A percentile compares a stretch with the other conserved stretches of the same genome.
phyloP scores from a whole-genome alignment of 1,284 basidiomycete species.

The Ustilago crameri region DNA sequence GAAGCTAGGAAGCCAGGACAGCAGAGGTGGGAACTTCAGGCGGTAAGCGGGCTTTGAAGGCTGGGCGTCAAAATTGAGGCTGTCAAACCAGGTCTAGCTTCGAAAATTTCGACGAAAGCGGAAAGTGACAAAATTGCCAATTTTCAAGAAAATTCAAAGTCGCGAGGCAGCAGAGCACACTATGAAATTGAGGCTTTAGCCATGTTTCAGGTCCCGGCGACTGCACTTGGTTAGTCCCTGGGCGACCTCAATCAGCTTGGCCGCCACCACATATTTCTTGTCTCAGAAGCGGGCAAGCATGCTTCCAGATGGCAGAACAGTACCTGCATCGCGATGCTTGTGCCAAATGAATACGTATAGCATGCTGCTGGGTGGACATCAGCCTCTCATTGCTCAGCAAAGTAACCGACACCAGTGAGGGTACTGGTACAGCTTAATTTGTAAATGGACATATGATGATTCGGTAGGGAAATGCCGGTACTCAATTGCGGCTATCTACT shows the following conservation, averaged over 20 bases:
- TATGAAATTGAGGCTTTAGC: not conserved
- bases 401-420: too few relatives aligned
- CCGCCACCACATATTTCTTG: not conserved
- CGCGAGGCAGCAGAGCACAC: not conserved
- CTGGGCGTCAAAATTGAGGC: slow-evolving; percentile 13
- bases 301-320: not conserved
- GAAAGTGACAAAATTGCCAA: too few relatives aligned
- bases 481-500: too few relatives aligned
- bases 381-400: too few relatives aligned
- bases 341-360: too few relatives aligned
- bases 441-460: too few relatives aligned
- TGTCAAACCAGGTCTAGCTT: slow-evolving; percentile 17
- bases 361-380: too few relatives aligned
- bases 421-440: too few relatives aligned
- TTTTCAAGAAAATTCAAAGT: not conserved
- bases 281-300: too few relatives aligned
- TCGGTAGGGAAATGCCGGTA: too few relatives aligned
- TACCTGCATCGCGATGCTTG: too few relatives aligned
- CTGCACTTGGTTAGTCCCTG: not conserved
- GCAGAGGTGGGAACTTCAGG: not conserved
- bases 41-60: slow-evolving; percentile 13
- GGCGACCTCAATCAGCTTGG: not conserved
- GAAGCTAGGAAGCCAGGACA: too few relatives aligned
- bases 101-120: slow-evolving; percentile 19
- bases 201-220: not conserved